Conservation (phyloP, 1,284 basidiomycete species). For the Ceratobasidium sp. region DNA sequence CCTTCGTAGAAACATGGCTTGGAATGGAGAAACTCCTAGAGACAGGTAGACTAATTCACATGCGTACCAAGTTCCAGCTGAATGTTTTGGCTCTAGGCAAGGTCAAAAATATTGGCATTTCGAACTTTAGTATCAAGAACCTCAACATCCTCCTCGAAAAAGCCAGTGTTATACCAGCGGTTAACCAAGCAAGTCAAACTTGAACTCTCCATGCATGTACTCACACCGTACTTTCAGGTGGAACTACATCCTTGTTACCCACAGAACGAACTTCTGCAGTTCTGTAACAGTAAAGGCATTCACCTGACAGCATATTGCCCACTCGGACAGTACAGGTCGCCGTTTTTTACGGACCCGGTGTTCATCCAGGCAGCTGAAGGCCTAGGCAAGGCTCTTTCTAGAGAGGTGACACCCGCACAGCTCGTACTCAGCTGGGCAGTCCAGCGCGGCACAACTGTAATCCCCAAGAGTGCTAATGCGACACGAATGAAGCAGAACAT, state of each 20-base stretch:
- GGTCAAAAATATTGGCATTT: constrained; percentile 49
- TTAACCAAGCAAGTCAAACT: constrained; percentile 46
- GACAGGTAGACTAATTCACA: constrained; percentile 42
- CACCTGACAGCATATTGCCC: constrained; percentile 72
- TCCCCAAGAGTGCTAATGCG: constrained; percentile 59
- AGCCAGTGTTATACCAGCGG: constrained; percentile 48
- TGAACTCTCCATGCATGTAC: neutral
- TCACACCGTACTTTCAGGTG: constrained; percentile 45
- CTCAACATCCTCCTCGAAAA: constrained; percentile 43
- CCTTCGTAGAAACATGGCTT: constrained; percentile 55
- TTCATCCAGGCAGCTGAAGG: constrained; percentile 56
- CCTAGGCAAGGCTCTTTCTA: constrained; percentile 44
- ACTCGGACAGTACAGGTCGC: constrained; percentile 56
- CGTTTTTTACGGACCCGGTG: constrained; percentile 53
- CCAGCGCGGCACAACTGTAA: constrained; percentile 52
- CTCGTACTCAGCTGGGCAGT: constrained; percentile 62
- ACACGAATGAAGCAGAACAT: constrained; percentile 59
- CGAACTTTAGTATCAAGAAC: constrained; percentile 40
- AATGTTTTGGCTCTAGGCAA: constrained; percentile 41
- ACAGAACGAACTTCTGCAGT: constrained; percentile 62
- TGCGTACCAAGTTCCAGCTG: neutral
- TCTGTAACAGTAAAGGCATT: constrained; percentile 65
- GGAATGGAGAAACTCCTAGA: constrained; percentile 54
- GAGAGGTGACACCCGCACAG: constrained; percentile 58
- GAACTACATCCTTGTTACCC: constrained; percentile 66